Evolutionary conservation across 148 eudicot species (phyloP).

Genomic region (Silene uniflora): DNA sequence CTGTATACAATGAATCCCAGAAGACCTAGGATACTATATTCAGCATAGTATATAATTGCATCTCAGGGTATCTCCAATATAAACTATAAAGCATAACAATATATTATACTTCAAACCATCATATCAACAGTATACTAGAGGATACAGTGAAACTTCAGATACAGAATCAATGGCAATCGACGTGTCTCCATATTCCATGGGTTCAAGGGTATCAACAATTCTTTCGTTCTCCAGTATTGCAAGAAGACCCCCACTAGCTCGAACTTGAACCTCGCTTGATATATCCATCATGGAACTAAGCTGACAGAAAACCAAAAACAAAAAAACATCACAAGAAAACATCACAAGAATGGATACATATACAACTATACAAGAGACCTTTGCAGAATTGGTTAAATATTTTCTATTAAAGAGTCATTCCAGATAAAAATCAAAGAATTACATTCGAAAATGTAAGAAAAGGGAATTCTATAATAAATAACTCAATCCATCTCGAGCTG

Average conservation of each 20-base stretch:
- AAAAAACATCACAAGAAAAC: too few species aligned
- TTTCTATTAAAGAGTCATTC: too few species aligned
- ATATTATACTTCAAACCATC: not conserved
- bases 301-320: conserved; percentile 35
- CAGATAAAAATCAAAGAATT: not conserved
- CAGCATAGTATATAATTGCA: not conserved
- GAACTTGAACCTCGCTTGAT: conserved; percentile 91
- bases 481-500: not conserved
- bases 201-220: conserved; percentile 76
- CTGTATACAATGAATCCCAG: not conserved
- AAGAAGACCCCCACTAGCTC: conserved; percentile 96
- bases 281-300: conserved; percentile 94
- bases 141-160: conserved; percentile 85
- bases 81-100: conserved; percentile 2
- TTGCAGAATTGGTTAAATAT: not conserved
- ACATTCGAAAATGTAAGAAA: not conserved
- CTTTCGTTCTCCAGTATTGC: conserved; percentile 94
- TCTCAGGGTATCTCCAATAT: not conserved
- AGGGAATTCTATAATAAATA: not conserved
- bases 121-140: conserved; percentile 23
- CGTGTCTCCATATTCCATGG: conserved; percentile 62
- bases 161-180: conserved; percentile 77
- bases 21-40: not conserved
- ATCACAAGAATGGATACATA: conserved; percentile 1
- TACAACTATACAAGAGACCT: not conserved